Evolutionary conservation across 441 rosid genomes (phyloP).

Genomic region (Capsella rubella): DNA sequence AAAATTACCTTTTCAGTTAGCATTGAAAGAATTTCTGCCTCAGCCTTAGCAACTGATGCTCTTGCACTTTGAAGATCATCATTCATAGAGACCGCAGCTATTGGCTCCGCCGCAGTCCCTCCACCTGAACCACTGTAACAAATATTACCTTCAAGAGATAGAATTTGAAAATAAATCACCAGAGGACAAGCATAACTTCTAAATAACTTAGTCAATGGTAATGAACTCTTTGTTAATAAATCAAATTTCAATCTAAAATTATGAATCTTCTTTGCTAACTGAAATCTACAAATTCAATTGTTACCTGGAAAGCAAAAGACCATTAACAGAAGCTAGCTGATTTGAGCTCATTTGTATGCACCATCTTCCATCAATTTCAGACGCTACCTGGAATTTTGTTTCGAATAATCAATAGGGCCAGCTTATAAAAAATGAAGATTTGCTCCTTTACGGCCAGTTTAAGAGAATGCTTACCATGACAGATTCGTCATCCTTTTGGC

Average conservation of each 20-base stretch:
- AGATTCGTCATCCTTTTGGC: constrained; percentile 58
- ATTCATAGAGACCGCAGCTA: constrained; percentile 78
- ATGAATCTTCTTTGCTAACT: constrained; percentile 1
- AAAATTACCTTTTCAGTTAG: constrained; percentile 77
- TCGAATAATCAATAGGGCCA: constrained; percentile 16
- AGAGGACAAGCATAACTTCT: constrained; percentile 9
- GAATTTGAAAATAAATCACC: constrained; percentile 10
- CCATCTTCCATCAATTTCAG: constrained; percentile 81
- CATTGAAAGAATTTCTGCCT: constrained; percentile 76
- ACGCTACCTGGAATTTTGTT: constrained; percentile 59
- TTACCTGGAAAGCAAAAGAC: constrained; percentile 85
- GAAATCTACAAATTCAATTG: constrained; percentile 10
- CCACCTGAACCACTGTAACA: constrained; percentile 83
- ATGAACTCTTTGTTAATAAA: not conserved
- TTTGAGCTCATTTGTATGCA: constrained; percentile 69
- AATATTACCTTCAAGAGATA: constrained; percentile 50
- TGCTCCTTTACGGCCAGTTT: constrained; percentile 6
- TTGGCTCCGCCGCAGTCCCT: constrained; percentile 79
- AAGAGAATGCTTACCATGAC: constrained; percentile 56
- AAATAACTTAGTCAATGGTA: constrained; percentile 9
- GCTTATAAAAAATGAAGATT: constrained; percentile 33
- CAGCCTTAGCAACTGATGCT: constrained; percentile 76
- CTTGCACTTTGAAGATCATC: constrained; percentile 87
- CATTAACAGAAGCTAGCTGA: constrained; percentile 58
- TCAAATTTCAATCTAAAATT: not conserved